Evolutionary conservation across 2,329 filamentous ascomycete genomes (phyloP), one percentile per base, ranked within the genome.

Genomic region (Ophiostoma tasmaniense): DNA sequence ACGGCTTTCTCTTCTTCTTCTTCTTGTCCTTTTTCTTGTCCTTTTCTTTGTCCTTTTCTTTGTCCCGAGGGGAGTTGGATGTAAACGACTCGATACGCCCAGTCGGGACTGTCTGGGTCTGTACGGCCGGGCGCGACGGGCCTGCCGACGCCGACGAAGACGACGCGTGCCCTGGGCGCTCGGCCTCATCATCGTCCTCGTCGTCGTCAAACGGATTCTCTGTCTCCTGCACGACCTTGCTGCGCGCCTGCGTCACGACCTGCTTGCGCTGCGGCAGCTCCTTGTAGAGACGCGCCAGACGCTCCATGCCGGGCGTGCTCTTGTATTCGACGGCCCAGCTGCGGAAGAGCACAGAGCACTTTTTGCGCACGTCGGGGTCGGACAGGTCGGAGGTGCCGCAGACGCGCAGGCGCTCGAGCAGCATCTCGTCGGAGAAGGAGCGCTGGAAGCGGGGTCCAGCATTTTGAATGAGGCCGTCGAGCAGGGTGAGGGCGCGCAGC

Each of bases 391-490:
- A 93, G 22, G 91, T 93, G 42, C 91, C 93, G 73, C 94, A 90
- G 42, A 98, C 89, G 28, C 95, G 89, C 67, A 99, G 83, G 30
- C 95, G 90, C 79, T 99, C 95, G 71, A 99, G 86, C 52, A 99
- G 82, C 37, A 93, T 91, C 76, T 97, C 93, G 75, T 99, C 94
- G 11, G 89, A 91, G 77, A 98, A 97, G 20, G 87, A 86, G 66
- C 91, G 88, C 78, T 97, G 91, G 76, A 98, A 97, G 14, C 90
- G 87, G 14, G 90, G 84, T 1, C 94, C 94, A 2, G 93, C 93
- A 80, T 99, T 99, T 76, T 97, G 92, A 71, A 99, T 95, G 52
- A 99, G 84, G 59, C 91, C 93, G 77, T 99, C 95, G 1, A 99
- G 85, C 66, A 99, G 89, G 13, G 90, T 90, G 28, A 99, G 85